phyloP scores from a whole-genome alignment of 148 eudicot genomes.

The Camellia japonica region DNA sequence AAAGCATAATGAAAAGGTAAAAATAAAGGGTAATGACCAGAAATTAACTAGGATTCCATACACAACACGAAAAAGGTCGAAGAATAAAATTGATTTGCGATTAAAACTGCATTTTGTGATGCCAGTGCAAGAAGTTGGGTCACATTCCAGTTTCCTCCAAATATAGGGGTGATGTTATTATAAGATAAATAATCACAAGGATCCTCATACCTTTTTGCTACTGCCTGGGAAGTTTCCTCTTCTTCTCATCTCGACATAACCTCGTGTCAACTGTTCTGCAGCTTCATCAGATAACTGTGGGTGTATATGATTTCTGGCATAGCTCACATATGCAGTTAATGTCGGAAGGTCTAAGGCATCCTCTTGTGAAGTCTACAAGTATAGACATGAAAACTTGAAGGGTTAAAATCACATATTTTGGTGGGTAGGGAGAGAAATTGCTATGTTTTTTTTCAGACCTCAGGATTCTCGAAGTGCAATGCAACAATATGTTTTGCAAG shows the following conservation, averaged over 20 bases:
- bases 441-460: slow-evolving; percentile 44
- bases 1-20: neutral
- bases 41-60: neutral
- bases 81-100: neutral
- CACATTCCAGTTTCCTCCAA: neutral
- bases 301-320: slow-evolving; percentile 81
- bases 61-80: neutral
- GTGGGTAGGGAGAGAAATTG: neutral
- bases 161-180: neutral
- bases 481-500: slow-evolving; percentile 98
- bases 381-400: slow-evolving; percentile 6
- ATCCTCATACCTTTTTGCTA: slow-evolving; percentile 69
- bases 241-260: slow-evolving; percentile 96
- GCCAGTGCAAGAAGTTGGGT: neutral
- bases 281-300: slow-evolving; percentile 96
- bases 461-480: slow-evolving; percentile 84
- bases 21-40: neutral
- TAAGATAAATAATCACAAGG: neutral
- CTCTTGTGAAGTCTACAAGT: slow-evolving; percentile 57
- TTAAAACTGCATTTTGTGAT: neutral
- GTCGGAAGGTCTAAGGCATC: slow-evolving; percentile 71
- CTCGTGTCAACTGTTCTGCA: slow-evolving; percentile 87
- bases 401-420: slow-evolving; percentile 8
- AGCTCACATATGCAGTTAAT: slow-evolving; percentile 79
- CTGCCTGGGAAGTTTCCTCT: slow-evolving; percentile 98